Evolutionary conservation across 164 flowering plant species (phyloP), one percentile per base, ranked within the genome.

Genomic region (Sextonia rubra): DNA sequence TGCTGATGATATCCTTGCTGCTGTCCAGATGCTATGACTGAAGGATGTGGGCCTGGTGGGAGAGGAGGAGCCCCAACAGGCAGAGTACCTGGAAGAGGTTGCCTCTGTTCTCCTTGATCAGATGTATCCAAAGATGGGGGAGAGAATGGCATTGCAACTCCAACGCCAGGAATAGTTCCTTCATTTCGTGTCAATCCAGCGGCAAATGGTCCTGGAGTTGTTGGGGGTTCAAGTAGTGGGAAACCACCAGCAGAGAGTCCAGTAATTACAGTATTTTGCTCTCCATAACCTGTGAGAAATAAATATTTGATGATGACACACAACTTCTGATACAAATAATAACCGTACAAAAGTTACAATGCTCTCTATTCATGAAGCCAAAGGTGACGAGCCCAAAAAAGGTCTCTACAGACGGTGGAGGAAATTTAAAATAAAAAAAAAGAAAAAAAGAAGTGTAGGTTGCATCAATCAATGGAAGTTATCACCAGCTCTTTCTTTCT

Each of bases 31-130:
- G 90, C 82, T 73, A 92, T 88, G 18, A 64, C 47, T 64, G 98
- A 91, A 30, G 99, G 98, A 80, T 90, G 97, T 17, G 97, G 97
- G 72, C 95, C 99, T 68, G 97, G 97, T 7, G 99, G 98, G 24
- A 93, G 92, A 72, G 97, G 98, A 70, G 99, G 99, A 58, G 93
- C 93, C 64, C 91, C 94, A 60, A 76, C 75, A 63, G 97, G 90
- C 84, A 85, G 58, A 37, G 92, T 85, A 61, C 69, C 79, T 15
- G 84, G 79, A 70, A 82, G 70, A 64, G 85, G 83, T 66, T 85
- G 98, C 83, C 83, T 86, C 70, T 86, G 97, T 26, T 91, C 97
- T 73, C 92, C 97, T 73, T 91, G 97, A 67, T 83, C 82, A 61
- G 89, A 77, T 66, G 88, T 55, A 79, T 91, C 98, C 66, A 86